phyloP scores from a whole-genome alignment of 164 flowering plant species.

The Magnolia officinalis region DNA sequence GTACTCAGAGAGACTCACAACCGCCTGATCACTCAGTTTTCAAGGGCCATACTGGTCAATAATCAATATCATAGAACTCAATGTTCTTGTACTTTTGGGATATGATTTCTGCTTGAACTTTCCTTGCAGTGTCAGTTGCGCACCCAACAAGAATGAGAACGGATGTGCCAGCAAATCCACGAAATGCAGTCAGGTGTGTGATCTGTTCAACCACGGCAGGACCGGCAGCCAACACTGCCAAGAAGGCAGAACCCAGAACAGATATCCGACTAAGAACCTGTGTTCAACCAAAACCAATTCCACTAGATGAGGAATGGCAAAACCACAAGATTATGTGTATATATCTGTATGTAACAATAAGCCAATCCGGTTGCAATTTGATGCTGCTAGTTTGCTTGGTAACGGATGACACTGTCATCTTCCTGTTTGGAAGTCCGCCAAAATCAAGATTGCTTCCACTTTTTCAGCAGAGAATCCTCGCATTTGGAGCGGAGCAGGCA shows the following conservation, averaged over 20 bases:
- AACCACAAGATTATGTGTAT: not conserved
- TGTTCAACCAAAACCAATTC: conserved; percentile 5
- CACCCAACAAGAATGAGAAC: conserved; percentile 99
- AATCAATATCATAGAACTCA: conserved; percentile 72
- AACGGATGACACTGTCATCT: too few species aligned
- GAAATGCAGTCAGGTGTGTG: conserved; percentile 86
- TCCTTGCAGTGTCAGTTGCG: conserved; percentile 97
- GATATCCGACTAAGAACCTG: conserved; percentile 98
- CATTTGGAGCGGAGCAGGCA: too few species aligned
- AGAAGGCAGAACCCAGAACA: conserved; percentile 86
- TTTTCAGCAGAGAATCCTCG: too few species aligned
- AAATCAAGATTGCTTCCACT: too few species aligned
- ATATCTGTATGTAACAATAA: not conserved
- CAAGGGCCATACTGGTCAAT: conserved; percentile 30
- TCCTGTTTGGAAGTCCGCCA: too few species aligned
- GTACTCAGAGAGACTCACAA: too few species aligned
- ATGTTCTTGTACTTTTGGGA: conserved; percentile 98
- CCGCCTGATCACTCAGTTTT: not conserved
- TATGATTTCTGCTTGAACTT: conserved; percentile 96
- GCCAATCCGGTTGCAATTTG: not conserved
- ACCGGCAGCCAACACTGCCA: conserved; percentile 93
- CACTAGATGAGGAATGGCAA: not conserved
- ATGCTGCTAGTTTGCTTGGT: not conserved
- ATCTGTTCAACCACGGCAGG: conserved; percentile 88
- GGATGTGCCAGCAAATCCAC: conserved; percentile 99